Base-by-base conservation (phyloP, 805 yeast species). In the Candida sakaeoensis region DNA sequence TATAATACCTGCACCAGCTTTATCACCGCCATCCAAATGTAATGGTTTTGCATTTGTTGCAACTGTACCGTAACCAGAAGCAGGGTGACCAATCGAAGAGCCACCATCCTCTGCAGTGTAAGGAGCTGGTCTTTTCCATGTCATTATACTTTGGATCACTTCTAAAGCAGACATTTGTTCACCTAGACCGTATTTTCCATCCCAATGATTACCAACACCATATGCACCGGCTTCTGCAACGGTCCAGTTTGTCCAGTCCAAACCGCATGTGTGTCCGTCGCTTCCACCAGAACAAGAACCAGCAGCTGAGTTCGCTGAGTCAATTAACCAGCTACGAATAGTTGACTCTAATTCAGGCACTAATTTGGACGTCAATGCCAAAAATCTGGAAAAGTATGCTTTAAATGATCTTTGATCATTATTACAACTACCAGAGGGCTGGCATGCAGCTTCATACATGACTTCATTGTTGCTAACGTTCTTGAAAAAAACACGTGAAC, bases 391-490 rank as follows among this genome's bases (percentile, higher is more conserved):
- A 50, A 86, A 74, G 51, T 82, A 85, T 1, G 95, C 95, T 67
- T 85, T 87, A 74, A 91, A 90, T n/a, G 93, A 79, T 44, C 95
- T 73, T 69, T 90, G 95, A 68, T 90, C 97, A 40, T 77, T 82
- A 61, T 86, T 77, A 69, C 98, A 90, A 28, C 72, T 68, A 18
- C 58, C 60, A 1, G 65, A 49, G 13, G 71, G 68, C 68, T 86
- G 95, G 61, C 97, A 90, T 1, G 95, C 88, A 5, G 83, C 82
- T 58, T 90, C 98, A 54, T 72, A 85, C 78, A 87, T 72, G 36
- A 86, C 65, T 33, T 49, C 43, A 25, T 52, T 49, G 37, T 48
- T 48, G 41, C 40, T 44, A 12, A 38, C 39, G 29, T 60, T 47
- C 40, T 65, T 63, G 61, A 86, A 84, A 55, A 83, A 80, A 3